Conservation (phyloP, 805 yeast genomes). For the Barnettozyma wickerhamii region DNA sequence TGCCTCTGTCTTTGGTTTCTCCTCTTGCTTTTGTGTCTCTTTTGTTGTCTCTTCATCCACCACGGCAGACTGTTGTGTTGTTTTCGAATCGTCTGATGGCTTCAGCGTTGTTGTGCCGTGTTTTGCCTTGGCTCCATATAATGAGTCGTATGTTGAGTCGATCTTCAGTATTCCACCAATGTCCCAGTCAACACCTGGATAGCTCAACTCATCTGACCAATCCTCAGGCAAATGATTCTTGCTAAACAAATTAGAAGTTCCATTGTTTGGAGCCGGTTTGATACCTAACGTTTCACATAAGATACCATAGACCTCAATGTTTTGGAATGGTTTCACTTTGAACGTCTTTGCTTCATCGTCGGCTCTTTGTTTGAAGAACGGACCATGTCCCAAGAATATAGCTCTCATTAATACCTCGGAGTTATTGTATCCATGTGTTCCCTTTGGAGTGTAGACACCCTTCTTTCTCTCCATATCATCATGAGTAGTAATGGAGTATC, state of each 20-base stretch:
- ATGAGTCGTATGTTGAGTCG: slow-evolving; percentile 48
- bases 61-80: slow-evolving; percentile 1
- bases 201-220: slow-evolving; percentile 45
- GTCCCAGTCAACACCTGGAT: slow-evolving; percentile 48
- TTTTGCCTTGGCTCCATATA: slow-evolving; percentile 24
- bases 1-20: slow-evolving; percentile 10
- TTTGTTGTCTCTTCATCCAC: slow-evolving; percentile 10
- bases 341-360: slow-evolving; percentile 19
- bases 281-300: slow-evolving; percentile 60
- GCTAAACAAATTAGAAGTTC: slow-evolving; percentile 33
- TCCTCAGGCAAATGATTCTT: slow-evolving; percentile 31
- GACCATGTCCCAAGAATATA: slow-evolving; percentile 75
- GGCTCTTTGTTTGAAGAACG: slow-evolving; percentile 47
- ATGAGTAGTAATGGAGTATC: slow-evolving; percentile 68
- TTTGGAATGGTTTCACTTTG: slow-evolving; percentile 58
- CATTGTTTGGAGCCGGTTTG: slow-evolving; percentile 56
- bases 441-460: slow-evolving; percentile 32
- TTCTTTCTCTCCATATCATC: slow-evolving; percentile 40
- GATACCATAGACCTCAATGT: slow-evolving; percentile 69
- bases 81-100: slow-evolving; percentile 1
- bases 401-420: slow-evolving; percentile 80
- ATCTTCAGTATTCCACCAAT: slow-evolving; percentile 38
- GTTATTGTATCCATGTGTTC: slow-evolving; percentile 84
- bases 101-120: slow-evolving; percentile 19
- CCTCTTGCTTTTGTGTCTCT: background rate